Conservation (phyloP, 208 protist species). For the Trypanosomatidae sp. region DNA sequence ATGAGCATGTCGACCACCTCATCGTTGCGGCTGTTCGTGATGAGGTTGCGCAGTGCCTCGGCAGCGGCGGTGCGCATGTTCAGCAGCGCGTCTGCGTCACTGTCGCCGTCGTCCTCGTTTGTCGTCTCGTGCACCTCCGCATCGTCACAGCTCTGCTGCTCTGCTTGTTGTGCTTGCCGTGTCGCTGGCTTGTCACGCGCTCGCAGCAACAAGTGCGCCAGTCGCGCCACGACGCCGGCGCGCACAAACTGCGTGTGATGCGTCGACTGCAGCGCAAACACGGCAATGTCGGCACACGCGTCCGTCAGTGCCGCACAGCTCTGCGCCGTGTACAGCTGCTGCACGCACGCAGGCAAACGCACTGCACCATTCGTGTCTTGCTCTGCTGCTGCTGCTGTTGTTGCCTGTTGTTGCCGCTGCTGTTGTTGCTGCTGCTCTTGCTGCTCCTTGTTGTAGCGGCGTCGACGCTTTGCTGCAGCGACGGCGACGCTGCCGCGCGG, state of each 20-base stretch:
- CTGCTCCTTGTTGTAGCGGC: too few relatives aligned
- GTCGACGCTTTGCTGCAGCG: too few relatives aligned
- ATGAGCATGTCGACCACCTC: conserved; percentile 32
- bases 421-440: too few relatives aligned
- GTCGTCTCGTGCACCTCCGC: background rate
- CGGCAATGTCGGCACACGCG: conserved; percentile 24
- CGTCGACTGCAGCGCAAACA: conserved; percentile 23
- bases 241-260: conserved; percentile 19
- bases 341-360: too few relatives aligned
- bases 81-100: conserved; percentile 22
- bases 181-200: conserved; percentile 6
- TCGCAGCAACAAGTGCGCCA: conserved; percentile 42
- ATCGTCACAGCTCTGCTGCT: background rate
- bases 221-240: conserved; percentile 21
- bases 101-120: background rate
- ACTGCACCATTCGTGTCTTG: too few relatives aligned
- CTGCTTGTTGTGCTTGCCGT: background rate
- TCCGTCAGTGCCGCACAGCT: conserved; percentile 35
- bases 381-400: too few relatives aligned
- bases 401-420: too few relatives aligned
- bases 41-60: conserved; percentile 38
- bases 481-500: too few relatives aligned
- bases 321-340: too few relatives aligned
- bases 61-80: conserved; percentile 37
- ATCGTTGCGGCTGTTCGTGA: conserved; percentile 48